Conservation (phyloP, 257 asterid genomes). For the Apocynum venetum region DNA sequence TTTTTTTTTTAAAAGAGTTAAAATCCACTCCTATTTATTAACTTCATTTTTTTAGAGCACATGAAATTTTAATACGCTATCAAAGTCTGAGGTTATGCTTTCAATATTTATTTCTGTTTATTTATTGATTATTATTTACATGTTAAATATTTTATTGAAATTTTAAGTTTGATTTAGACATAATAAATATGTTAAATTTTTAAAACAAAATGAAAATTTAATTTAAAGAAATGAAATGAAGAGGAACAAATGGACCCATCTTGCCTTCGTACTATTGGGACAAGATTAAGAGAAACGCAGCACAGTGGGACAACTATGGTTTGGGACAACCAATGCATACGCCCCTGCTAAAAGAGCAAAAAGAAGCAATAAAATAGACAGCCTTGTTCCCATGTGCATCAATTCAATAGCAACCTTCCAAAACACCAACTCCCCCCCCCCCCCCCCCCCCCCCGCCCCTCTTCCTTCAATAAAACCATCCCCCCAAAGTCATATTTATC, state of each 20-base stretch:
- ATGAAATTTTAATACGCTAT: too few relatives aligned
- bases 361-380: constrained; percentile 52
- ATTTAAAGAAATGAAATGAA: not conserved
- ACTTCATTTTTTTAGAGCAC: too few relatives aligned
- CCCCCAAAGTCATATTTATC: not conserved
- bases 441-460: not conserved
- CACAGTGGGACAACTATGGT: constrained; percentile 53
- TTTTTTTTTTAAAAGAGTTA: too few relatives aligned
- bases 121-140: too few relatives aligned
- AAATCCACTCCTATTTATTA: too few relatives aligned
- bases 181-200: too few relatives aligned
- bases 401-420: constrained; percentile 74
- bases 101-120: too few relatives aligned
- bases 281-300: constrained; percentile 56
- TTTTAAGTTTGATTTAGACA: too few relatives aligned
- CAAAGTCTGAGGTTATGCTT: too few relatives aligned
- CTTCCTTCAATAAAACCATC: not conserved
- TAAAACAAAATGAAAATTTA: not conserved
- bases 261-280: constrained; percentile 67
- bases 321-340: constrained; percentile 72
- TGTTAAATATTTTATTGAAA: too few relatives aligned
- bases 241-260: constrained; percentile 58
- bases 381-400: constrained; percentile 75
- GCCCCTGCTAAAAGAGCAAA: constrained; percentile 55
- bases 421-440: constrained; percentile 31